Percentiles rank a stretch among this genome's conserved stretches.
phyloP scores from a whole-genome alignment of 2,329 filamentous ascomycete species.

The Blastomyces percursus region DNA sequence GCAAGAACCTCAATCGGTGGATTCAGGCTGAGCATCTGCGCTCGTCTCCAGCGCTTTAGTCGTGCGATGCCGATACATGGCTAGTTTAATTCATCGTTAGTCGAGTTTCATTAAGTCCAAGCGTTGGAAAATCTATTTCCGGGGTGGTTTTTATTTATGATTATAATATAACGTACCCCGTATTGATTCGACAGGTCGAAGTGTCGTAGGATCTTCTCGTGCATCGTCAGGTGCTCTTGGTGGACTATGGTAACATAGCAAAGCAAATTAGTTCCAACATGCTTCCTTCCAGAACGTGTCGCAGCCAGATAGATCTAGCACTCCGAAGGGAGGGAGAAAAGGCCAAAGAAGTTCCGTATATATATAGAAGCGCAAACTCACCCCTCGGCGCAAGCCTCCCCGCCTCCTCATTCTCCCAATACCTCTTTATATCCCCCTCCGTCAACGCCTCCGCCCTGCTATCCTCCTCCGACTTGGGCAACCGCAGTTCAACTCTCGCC shows the following conservation, averaged over 20 bases:
- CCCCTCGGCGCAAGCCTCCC: conserved; percentile 53
- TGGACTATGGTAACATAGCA: conserved; percentile 47
- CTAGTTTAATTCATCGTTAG: conserved; percentile 34
- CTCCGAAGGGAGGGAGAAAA: too few relatives aligned
- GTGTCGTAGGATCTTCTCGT: conserved; percentile 80
- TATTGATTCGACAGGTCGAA: conserved; percentile 89
- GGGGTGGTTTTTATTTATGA: too few relatives aligned
- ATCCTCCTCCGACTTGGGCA: conserved; percentile 27
- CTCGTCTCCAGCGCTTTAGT: conserved; percentile 76
- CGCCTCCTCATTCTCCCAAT: conserved; percentile 65
- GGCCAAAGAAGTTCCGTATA: too few relatives aligned
- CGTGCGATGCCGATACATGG: conserved; percentile 79
- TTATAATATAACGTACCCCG: conserved; percentile 53
- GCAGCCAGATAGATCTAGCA: too few relatives aligned
- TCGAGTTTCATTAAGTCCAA: neutral
- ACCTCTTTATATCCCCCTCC: conserved; percentile 58
- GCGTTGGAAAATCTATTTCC: neutral
- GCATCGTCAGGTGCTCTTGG: conserved; percentile 57
- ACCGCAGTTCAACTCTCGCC: conserved; percentile 34
- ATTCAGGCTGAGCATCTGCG: conserved; percentile 67
- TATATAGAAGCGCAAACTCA: conserved; percentile 16
- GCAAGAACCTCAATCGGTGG: conserved; percentile 86
- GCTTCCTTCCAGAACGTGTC: neutral
- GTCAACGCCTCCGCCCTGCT: conserved; percentile 51
- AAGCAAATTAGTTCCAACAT: neutral